A percentile compares a stretch with the other conserved stretches of the same genome.
These are phyloP conservation scores for Glarea lozoyensis DNA, from an alignment of 495 filamentous ascomycete genomes.

Conservation along the genomic window DNA sequence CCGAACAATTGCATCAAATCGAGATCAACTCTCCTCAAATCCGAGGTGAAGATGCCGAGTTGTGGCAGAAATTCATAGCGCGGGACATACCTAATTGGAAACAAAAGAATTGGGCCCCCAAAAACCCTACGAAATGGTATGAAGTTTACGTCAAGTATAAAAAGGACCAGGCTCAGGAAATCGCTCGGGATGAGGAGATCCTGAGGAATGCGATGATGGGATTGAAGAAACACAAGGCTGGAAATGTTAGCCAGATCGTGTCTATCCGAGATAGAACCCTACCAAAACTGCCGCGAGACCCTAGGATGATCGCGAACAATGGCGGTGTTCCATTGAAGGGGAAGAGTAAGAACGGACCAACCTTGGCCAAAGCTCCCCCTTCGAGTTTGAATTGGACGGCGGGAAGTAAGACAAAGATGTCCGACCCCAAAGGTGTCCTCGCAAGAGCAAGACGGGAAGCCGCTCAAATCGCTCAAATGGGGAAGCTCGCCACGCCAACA, in stretches of 20 bases:
- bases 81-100: conserved; percentile 55
- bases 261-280: conserved; percentile 10
- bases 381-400: conserved; percentile 14
- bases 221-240: conserved; percentile 38
- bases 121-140: conserved; percentile 50
- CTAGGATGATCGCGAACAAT: conserved; percentile 23
- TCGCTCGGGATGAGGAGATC: conserved; percentile 26
- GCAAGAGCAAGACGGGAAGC: conserved; percentile 23
- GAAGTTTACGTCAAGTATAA: conserved; percentile 47
- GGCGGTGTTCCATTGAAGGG: conserved; percentile 17
- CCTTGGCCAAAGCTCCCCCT: conserved; percentile 6
- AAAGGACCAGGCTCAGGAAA: conserved; percentile 37
- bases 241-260: conserved; percentile 37
- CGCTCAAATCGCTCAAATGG: conserved; percentile 17
- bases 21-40: conserved; percentile 62
- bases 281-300: conserved; percentile 21
- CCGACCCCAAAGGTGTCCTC: conserved; percentile 22
- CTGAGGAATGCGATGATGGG: conserved; percentile 38
- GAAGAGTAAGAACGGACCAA: conserved; percentile 1
- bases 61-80: conserved; percentile 62
- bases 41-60: conserved; percentile 44
- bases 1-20: conserved; percentile 52
- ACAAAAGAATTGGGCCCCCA: conserved; percentile 44
- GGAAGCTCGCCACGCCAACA: conserved; percentile 14
- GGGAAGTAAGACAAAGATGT: conserved; percentile 24